A percentile compares a stretch with the other conserved stretches of the same genome.
phyloP scores from a whole-genome alignment of 306 rosid genomes.

The Casuarina cunninghamiana region DNA sequence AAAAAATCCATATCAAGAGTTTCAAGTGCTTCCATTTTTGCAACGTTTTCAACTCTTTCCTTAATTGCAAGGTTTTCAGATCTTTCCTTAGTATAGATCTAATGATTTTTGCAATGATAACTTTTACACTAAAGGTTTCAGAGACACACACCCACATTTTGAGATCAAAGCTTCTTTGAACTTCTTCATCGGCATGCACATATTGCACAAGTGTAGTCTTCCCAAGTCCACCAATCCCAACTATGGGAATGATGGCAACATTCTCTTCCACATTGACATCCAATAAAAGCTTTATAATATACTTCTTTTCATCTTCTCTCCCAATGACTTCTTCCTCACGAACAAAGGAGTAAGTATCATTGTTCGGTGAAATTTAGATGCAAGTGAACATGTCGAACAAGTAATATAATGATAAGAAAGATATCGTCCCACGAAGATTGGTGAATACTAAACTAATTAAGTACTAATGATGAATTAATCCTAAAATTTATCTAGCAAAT shows the following conservation, averaged over 20 bases:
- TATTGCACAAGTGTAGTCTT: neutral
- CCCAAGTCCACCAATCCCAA: neutral
- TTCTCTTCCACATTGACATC: neutral
- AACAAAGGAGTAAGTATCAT: too few species aligned
- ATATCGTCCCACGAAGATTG: too few species aligned
- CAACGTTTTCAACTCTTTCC: too few species aligned
- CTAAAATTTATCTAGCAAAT: too few species aligned
- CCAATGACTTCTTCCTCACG: conserved; percentile 18
- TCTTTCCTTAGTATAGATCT: neutral
- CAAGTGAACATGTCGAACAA: too few species aligned
- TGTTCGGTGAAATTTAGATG: too few species aligned
- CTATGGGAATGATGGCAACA: neutral
- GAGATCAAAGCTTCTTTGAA: neutral
- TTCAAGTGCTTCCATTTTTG: too few species aligned
- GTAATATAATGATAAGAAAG: too few species aligned
- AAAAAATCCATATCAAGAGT: too few species aligned
- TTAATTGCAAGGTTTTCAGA: too few species aligned
- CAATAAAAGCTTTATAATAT: neutral
- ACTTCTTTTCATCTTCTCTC: conserved; percentile 7
- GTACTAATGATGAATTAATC: too few species aligned
- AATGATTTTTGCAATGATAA: neutral
- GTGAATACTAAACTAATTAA: too few species aligned
- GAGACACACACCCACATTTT: neutral
- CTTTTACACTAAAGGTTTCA: neutral
- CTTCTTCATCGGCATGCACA: neutral